Evolutionary conservation across 176 grass and related monocot genomes (phyloP), one percentile per base, ranked within the genome.

Genomic region (Elymus sibiricus): DNA sequence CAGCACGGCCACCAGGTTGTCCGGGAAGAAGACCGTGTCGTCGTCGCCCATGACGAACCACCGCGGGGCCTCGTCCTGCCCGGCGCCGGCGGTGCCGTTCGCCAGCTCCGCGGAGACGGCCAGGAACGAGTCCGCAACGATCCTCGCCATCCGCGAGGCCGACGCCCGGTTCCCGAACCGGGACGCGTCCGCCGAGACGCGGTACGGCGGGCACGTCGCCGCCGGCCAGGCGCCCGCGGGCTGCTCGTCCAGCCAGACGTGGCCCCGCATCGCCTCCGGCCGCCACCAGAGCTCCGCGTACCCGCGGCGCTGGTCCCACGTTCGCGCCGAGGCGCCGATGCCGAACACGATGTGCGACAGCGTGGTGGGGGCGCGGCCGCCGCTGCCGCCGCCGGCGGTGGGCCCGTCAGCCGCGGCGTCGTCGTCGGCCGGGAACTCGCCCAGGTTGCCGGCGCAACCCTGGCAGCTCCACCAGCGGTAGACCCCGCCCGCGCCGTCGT

Each of bases 21-120:
- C 93, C 68, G 83, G 81, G 90, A 98, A 98, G 93, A 98, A 98
- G 35, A 98, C 84, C 8, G 96, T 98, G 93, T 98, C 96, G 86
- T 98, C 96, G 86, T 98, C 96, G 22, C 96, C 96, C 93, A 95
- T 95, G 70, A 95, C 93, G 80, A 95, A 95, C 96, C 96, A 98
- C 81, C 96, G 80, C 56, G 77, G 84, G 74, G 67, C 80, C 11
- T 26, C 64, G 55, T 46, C 17, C 21, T 47, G 39, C 39, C 39
- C 55, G 40, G 66, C 35, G 43, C 40, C 0, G 13, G 16, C 21
- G 11, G 79, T 86, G 51, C 13, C 82, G 63, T 91, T 91, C 6
- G 47, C 73, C 27, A 27, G 68, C 58, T 83, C 77, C 13, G 84
- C 70, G 31, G n/a, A 6, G 29, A 89, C 47, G 35, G 89, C 85